Base-by-base conservation (phyloP, 345 rosid species). In the Gossypium sturtianum region DNA sequence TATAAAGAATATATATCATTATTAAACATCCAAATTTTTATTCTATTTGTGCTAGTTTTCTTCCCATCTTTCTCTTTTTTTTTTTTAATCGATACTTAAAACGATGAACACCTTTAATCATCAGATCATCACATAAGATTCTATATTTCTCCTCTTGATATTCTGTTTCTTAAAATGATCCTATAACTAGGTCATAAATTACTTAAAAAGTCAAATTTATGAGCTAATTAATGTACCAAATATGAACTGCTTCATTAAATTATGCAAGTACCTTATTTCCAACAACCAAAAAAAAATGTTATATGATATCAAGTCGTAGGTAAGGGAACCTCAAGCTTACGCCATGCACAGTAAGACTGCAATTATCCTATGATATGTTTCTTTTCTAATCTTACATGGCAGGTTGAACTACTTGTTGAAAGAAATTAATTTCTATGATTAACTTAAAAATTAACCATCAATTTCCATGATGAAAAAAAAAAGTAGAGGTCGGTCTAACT, bases 121-220 rank as follows among this genome's bases (percentile, higher is more conserved):
- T 34, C 1, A 0, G 0, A 0, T 29, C 34, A 29, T 29, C 0
- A 3, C 38, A 29, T 0, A 0, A 3, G 0, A 0, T 4, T 29
- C 0, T 0, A 0, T 29, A 4, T 3, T 29, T 29, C 38, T 29
- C 6, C 34, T 3, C 34, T 29, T 29, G 0, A 29, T 29, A 29
- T 29, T 29, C 0, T 34, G 6, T 34, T 34, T 34, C 34, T 34
- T 34, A 4, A 34, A 34, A 34, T 4, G 6, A 29, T 29, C 6
- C 7, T 5, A 34, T 0, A 4, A 34, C 41, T 1, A 34, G 41
- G 1, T 34, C 41, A 34, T 34, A 5, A 34, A 34, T 5, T 34
- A 34, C 7, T 34, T 34, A 34, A 47, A 47, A 47, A 47, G 51
- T 47, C 12, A 47, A 49, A 19, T 53, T 53, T 22, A 10, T 7